These are phyloP conservation scores for Cnidoscolus chayamansa DNA, from an alignment of 441 rosid species.

Conservation along the genomic window DNA sequence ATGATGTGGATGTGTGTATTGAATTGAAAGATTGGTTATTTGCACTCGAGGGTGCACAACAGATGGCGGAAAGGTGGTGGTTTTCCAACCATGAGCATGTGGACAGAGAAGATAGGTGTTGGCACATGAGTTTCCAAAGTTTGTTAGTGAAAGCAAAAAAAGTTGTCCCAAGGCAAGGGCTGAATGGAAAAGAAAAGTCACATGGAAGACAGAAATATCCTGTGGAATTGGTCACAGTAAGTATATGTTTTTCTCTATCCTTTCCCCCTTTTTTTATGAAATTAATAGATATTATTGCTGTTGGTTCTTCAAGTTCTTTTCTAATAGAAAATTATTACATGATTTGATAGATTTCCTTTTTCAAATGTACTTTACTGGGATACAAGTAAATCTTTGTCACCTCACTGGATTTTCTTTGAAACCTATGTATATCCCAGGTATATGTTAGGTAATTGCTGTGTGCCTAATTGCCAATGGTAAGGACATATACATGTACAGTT, in stretches of 20 bases:
- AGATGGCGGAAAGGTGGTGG: conserved; percentile 55
- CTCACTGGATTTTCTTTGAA: not conserved
- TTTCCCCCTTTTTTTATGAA: not conserved
- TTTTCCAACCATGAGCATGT: conserved; percentile 40
- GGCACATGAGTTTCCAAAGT: conserved; percentile 83
- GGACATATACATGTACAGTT: not conserved
- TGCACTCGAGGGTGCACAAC: conserved; percentile 88
- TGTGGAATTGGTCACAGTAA: conserved; percentile 71
- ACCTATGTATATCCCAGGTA: no score
- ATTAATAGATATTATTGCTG: not conserved
- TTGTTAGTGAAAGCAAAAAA: conserved; percentile 63
- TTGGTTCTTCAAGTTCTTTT: not conserved
- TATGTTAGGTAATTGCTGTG: not conserved
- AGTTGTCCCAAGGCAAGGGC: conserved; percentile 34
- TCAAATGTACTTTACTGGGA: not conserved
- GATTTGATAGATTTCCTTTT: not conserved
- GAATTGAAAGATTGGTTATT: conserved; percentile 93
- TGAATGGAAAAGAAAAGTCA: conserved; percentile 40
- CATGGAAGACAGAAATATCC: conserved; percentile 44
- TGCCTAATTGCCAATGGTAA: not conserved
- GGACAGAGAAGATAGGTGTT: conserved; percentile 78
- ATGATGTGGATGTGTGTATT: conserved; percentile 74
- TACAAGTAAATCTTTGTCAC: not conserved
- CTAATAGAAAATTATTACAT: not conserved
- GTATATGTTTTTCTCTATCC: conserved; percentile 22